phyloP scores from a whole-genome alignment of 768 basidiomycete genomes.

The Mycena rebaudengoi region DNA sequence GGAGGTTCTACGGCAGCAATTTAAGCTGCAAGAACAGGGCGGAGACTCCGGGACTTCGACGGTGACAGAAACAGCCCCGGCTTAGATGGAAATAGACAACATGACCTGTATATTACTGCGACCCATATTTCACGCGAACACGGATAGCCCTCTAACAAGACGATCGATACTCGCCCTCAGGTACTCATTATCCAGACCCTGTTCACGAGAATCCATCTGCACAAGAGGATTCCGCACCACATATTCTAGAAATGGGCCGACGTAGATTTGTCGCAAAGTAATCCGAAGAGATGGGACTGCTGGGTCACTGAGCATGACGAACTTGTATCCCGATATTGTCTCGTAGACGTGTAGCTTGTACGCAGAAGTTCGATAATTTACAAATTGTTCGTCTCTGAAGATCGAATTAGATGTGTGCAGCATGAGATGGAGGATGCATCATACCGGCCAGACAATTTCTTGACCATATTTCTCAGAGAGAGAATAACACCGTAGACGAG shows the following conservation, averaged over 20 bases:
- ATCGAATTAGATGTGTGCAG: background rate
- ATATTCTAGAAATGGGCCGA: slow-evolving; percentile 93
- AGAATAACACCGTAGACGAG: slow-evolving; percentile 96
- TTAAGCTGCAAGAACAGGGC: slow-evolving; percentile 63
- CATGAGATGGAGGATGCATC: slow-evolving; percentile 19
- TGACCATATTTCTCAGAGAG: slow-evolving; percentile 93
- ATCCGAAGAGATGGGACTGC: slow-evolving; percentile 83
- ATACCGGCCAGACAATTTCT: slow-evolving; percentile 89
- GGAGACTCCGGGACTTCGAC: slow-evolving; percentile 11
- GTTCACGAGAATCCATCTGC: slow-evolving; percentile 80
- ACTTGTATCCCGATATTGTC: slow-evolving; percentile 92
- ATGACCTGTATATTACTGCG: slow-evolving; percentile 22
- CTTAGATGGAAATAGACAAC: slow-evolving; percentile 24
- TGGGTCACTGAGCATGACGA: slow-evolving; percentile 93
- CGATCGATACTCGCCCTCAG: slow-evolving; percentile 85
- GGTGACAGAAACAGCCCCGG: background rate
- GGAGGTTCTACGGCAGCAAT: slow-evolving; percentile 83
- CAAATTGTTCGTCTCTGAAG: slow-evolving; percentile 88
- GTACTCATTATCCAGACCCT: slow-evolving; percentile 93
- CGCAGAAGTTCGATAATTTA: slow-evolving; percentile 87
- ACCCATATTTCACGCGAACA: slow-evolving; percentile 44
- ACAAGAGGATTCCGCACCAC: slow-evolving; percentile 93
- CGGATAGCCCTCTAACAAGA: slow-evolving; percentile 66
- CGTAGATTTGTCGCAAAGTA: slow-evolving; percentile 87
- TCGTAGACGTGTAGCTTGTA: slow-evolving; percentile 96